Base-by-base conservation (phyloP, 768 basidiomycete species). In the Tylopilus subfusipes region DNA sequence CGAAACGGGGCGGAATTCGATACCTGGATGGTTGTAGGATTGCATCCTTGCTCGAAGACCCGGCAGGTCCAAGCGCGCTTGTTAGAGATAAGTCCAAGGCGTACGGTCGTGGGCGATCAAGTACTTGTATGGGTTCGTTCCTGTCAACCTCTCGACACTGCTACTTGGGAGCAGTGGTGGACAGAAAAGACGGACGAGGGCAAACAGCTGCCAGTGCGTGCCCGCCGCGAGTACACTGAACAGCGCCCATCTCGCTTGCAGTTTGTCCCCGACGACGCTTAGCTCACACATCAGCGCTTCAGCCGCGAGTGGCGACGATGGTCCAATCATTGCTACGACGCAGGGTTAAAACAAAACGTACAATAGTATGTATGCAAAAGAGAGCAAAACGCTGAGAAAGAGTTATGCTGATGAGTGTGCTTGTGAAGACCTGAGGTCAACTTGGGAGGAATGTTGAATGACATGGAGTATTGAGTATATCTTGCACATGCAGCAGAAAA, bases 311-410 rank as follows among this genome's bases (percentile, higher is more conserved):
- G 6, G 24, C 40, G 42, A 42, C 19, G 12, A 49, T 39, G 31
- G n/a, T 34, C 48, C 50, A 36, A 42, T 55, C 59, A 45, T 45
- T 34, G 49, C 43, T 50, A 67, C 63, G 58, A 58, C 48, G 24
- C 19, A 13, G 25, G 52, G 36, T 50, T 50, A 46, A 58, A 49
- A 57, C 44, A 44, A 73, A 76, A 62, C 66, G 70, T 81, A 81
- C 78, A 81, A 67, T n/a, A n/a, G n/a, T n/a, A n/a, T n/a, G n/a
- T 66, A 66, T 78, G 75, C 76, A 68, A 63, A 65, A 51, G 62
- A 62, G 48, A 59, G 62, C 55, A 47, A 55, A 60, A 49, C 60
- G 57, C 49, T 22, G 51, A 50, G 47, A 52, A 47, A 19, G 56
- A 50, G 52, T 61, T 50, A 70, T 68, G 68, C 63, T 59, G 59